phyloP scores from a whole-genome alignment of 2,329 filamentous ascomycete species.

The Orbilia javanica region DNA sequence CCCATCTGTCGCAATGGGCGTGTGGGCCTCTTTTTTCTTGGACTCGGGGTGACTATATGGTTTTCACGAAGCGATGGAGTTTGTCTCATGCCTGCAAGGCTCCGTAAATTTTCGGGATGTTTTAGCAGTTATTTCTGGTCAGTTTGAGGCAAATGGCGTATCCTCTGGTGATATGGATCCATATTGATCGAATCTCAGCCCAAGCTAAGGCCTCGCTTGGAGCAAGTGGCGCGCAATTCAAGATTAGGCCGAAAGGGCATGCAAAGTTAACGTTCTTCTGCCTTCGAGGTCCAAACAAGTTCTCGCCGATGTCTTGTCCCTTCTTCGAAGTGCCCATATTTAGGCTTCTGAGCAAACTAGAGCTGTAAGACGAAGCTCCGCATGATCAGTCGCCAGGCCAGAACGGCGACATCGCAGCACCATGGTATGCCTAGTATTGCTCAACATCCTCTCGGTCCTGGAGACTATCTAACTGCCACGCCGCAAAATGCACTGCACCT shows the following conservation, averaged over 20 bases:
- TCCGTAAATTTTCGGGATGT: constrained; percentile 33
- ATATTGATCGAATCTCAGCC: constrained; percentile 7
- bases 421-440: constrained; percentile 43
- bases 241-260: constrained; percentile 24
- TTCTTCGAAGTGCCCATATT: constrained; percentile 17
- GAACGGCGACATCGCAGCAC: constrained; percentile 37
- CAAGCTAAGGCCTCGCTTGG: not conserved
- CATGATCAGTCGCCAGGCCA: constrained; percentile 22
- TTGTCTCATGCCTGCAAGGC: constrained; percentile 25
- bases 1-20: constrained; percentile 13
- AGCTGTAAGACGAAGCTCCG: constrained; percentile 6
- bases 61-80: constrained; percentile 4
- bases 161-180: constrained; percentile 18
- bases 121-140: constrained; percentile 32
- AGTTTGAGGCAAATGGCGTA: constrained; percentile 17
- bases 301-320: constrained; percentile 5
- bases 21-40: constrained; percentile 5
- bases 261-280: not conserved
- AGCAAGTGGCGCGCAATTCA: constrained; percentile 8
- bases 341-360: constrained; percentile 15
- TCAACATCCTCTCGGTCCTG: constrained; percentile 11
- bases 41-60: not conserved
- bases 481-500: constrained; percentile 20
- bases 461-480: constrained; percentile 37
- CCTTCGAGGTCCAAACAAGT: constrained; percentile 4